Evolutionary conservation across 768 basidiomycete genomes (phyloP), one percentile per base, ranked within the genome.

Genomic region (Lentinula sp.): DNA sequence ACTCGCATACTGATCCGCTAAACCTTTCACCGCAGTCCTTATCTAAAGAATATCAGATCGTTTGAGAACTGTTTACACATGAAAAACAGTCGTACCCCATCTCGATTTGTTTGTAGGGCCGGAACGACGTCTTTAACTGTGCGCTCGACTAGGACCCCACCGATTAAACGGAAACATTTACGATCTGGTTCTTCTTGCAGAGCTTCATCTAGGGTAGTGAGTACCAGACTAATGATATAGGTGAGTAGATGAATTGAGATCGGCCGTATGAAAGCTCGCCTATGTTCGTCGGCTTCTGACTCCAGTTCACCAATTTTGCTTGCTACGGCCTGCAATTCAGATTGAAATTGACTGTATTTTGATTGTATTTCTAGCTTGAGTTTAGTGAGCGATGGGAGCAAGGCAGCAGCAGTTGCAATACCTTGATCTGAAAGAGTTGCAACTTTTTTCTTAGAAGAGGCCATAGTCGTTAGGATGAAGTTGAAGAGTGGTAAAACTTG

Each of bases 281-380:
- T 80, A 72, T 99, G 95, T 70, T 99, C 97, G 63, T 99, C 97
- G 18, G 93, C 86, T 69, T 99, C 97, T 65, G 88, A 85, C 72
- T 99, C 97, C 35, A 99, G 81, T 74, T 99, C 97, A 63, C 92
- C 91, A 66, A 98, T 95, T 76, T 98, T 98, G 65, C 87, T 84
- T 40, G 94, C 93, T 31, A 98, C 75, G n/a, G 86, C 83, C 72
- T 95, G 93, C 32, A 98, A 77, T 53, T 98, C 96, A 74, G 83
- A 91, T 73, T 95, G 91, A 68, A 89, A 80, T 61, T 87, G 85
- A 64, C 86, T 80, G 69, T 91, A 96, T 46, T 79, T 88, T 74
- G 87, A 84, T 73, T 93, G 90, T 61, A 94, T 84, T 73, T 95
- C 93, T 93, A 78, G 79, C 83, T 84, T 70, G 74, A 74, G 70